phyloP scores from a whole-genome alignment of 2,329 filamentous ascomycete genomes.

The Nemania diffusa region DNA sequence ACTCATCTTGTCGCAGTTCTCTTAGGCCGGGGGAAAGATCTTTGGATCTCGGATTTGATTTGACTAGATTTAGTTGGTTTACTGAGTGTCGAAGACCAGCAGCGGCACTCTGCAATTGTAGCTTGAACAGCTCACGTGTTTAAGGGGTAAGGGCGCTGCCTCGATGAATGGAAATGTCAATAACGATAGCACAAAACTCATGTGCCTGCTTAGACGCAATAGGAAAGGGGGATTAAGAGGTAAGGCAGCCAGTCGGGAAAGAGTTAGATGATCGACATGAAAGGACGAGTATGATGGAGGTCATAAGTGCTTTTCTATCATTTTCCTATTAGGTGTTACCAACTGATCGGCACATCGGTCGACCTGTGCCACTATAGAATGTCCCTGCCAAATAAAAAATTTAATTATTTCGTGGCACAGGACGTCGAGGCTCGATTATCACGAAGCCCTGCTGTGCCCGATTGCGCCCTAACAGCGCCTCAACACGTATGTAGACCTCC shows the following conservation, averaged over 20 bases:
- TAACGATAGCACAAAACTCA: background rate
- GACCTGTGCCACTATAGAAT: background rate
- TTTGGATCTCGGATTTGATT: background rate
- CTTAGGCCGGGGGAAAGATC: background rate
- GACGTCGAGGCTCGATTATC: background rate
- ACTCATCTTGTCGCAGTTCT: slow-evolving; percentile 1
- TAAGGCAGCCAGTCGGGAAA: too few species aligned
- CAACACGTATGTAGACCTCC: background rate
- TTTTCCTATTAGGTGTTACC: background rate
- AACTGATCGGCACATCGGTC: background rate
- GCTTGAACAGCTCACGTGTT: background rate
- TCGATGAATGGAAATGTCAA: background rate
- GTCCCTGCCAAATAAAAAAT: slow-evolving; percentile 2
- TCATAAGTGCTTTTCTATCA: background rate
- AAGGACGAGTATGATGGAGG: background rate
- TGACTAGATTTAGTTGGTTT: background rate
- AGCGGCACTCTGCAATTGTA: background rate
- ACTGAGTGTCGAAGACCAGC: background rate
- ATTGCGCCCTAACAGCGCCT: background rate
- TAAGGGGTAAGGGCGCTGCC: background rate
- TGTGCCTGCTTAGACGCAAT: background rate
- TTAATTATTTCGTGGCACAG: slow-evolving; percentile 14
- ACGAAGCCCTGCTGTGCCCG: background rate
- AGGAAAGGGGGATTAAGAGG: background rate
- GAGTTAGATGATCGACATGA: background rate